Conservation (phyloP, 2,329 filamentous ascomycete genomes). For the Epichloe gansuensis region DNA sequence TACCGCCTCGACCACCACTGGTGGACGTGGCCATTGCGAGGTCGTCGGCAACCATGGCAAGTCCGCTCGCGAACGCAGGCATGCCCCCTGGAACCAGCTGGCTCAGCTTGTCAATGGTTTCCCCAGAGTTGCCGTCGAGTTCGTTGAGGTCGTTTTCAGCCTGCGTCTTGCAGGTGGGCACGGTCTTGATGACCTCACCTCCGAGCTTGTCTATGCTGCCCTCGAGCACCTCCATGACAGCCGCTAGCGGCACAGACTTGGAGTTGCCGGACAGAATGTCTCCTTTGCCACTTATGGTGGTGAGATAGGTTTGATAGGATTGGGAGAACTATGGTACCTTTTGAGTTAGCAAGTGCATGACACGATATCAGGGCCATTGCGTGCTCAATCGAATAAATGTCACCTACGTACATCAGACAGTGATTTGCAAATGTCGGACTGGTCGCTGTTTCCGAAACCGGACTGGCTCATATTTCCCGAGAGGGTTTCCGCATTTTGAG, state of each 20-base stretch:
- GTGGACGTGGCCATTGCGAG: background rate
- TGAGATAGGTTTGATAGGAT: slow-evolving; percentile 9
- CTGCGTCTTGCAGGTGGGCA: slow-evolving; percentile 8
- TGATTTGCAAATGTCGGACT: slow-evolving; percentile 8
- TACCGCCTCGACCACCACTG: background rate
- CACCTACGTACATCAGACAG: slow-evolving; percentile 8
- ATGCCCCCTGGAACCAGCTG: background rate
- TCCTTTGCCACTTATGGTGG: slow-evolving; percentile 7
- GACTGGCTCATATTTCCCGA: background rate
- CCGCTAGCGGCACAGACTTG: slow-evolving; percentile 6
- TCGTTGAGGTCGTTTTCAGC: slow-evolving; percentile 4
- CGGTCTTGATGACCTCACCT: slow-evolving; percentile 7
- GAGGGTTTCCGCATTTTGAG: background rate
- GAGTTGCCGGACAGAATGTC: slow-evolving; percentile 6
- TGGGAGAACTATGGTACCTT: slow-evolving; percentile 5
- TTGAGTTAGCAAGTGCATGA: background rate
- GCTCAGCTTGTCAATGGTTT: background rate
- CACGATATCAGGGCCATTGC: background rate
- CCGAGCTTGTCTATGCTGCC: slow-evolving; percentile 10
- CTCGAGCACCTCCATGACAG: slow-evolving; percentile 9
- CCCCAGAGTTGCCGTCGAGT: background rate
- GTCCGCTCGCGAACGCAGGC: background rate
- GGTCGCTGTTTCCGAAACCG: slow-evolving; percentile 4
- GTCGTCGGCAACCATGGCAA: background rate
- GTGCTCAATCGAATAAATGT: too few relatives aligned